Base-by-base conservation (phyloP, 1,284 basidiomycete species). In the Chiua sp. region DNA sequence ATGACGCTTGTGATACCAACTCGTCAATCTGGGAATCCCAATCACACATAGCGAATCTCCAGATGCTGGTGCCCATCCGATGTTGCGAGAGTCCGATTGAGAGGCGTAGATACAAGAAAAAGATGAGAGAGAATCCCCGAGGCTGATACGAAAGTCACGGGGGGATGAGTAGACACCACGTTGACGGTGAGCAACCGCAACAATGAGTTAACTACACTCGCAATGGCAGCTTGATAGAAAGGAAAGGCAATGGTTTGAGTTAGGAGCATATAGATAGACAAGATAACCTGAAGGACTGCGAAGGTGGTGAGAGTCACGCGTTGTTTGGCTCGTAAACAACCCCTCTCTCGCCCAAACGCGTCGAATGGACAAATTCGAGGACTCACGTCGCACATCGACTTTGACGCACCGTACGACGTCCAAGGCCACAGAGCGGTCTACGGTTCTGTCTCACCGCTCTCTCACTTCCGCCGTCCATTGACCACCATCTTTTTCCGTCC, bases 31-130 rank as follows among this genome's bases (percentile, higher is more conserved):
- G 26, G 26, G 26, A 3, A 26, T 26, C 26, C 89, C 95, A 92
- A 3, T 88, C 78, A 58, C 83, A 84, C 81, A 94, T 90, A 12
- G 74, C 68, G 46, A 97, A 79, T 50, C 84, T 81, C 91, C 94
- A 97, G 55, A 98, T 78, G 1, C 86, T 85, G 66, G 87, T 90
- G 4, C 94, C 93, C 62, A n/a, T 92, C 87, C 0, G 78, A 73
- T 3, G 83, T 71, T 1, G 87, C 83, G 1, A 84, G 76, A 3
- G 84, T 77, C 59, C 87, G 85, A 65, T 96, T 93, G 2, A 81
- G 83, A 0, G 94, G 92, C 0, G 90, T 91, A 2, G 90, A 87
- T 7, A 92, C 75, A 37, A 94, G 76, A 59, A 88, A 90, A 1
- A 91, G 74, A 0, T 86, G 83, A 0, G 90, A 82, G 1, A 58